Evolutionary conservation across 2,329 filamentous ascomycete species (phyloP).

Genomic region (Botrytis deweyae): DNA sequence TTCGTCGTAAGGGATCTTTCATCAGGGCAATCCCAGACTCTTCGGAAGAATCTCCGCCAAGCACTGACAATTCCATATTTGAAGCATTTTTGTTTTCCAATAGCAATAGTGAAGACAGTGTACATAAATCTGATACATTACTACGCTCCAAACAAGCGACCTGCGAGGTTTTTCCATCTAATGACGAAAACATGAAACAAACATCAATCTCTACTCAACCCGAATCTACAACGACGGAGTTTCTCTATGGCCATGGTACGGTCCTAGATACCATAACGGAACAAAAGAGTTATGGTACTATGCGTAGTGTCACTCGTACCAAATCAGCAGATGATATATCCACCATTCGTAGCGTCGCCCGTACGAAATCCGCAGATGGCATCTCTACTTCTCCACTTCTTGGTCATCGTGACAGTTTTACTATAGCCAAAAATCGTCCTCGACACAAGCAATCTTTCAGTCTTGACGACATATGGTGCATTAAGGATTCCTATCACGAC

Average conservation of each 20-base stretch:
- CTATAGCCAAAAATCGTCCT: constrained; percentile 29
- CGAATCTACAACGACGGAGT: constrained; percentile 26
- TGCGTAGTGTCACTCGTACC: constrained; percentile 35
- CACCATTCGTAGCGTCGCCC: constrained; percentile 15
- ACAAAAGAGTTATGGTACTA: constrained; percentile 42
- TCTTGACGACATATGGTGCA: constrained; percentile 38
- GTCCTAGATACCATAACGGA: constrained; percentile 45
- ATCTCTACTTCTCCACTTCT: constrained; percentile 34
- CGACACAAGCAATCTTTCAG: constrained; percentile 41
- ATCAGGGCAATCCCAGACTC: constrained; percentile 37
- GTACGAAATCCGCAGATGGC: constrained; percentile 35
- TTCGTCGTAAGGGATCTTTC: constrained; percentile 40
- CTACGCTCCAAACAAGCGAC: constrained; percentile 6
- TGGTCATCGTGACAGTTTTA: constrained; percentile 36
- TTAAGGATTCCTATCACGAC: constrained; percentile 38
- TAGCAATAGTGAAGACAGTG: constrained; percentile 37
- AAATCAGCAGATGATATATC: constrained; percentile 34
- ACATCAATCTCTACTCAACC: constrained; percentile 14
- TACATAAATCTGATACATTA: constrained; percentile 26
- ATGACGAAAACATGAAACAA: constrained; percentile 19
- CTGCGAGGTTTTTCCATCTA: neutral
- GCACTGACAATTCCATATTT: constrained; percentile 42
- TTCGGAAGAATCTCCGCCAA: constrained; percentile 41
- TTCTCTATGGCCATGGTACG: constrained; percentile 45
- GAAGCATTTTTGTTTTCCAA: constrained; percentile 42